These are phyloP conservation scores for Russula vinacea DNA, from an alignment of 768 basidiomycete genomes.

Conservation along the genomic window DNA sequence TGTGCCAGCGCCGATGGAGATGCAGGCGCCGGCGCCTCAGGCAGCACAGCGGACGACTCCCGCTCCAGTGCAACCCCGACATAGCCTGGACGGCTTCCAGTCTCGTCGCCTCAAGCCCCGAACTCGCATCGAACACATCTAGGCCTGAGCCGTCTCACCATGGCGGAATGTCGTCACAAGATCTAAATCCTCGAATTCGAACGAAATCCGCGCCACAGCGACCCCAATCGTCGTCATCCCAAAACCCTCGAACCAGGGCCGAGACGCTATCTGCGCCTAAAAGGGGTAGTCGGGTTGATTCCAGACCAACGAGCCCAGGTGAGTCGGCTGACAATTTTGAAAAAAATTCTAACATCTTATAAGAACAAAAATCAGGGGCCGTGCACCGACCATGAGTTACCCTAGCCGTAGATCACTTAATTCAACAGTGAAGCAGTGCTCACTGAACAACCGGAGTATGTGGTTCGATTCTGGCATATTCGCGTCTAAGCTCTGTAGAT, in stretches of 20 bases:
- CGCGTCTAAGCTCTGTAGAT: not conserved
- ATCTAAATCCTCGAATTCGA: too few species aligned
- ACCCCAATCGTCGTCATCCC: not conserved
- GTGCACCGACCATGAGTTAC: not conserved
- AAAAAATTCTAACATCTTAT: not conserved
- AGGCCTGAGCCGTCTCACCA: too few species aligned
- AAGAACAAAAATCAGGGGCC: not conserved
- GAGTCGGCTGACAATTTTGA: not conserved
- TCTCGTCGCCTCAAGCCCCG: not conserved
- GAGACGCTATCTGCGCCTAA: not conserved
- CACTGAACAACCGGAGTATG: not conserved
- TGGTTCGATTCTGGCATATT: not conserved
- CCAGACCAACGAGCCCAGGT: not conserved
- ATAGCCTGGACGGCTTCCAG: not conserved
- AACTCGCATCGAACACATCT: too few species aligned
- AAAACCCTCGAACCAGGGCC: not conserved
- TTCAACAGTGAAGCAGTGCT: not conserved
- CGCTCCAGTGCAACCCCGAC: too few species aligned
- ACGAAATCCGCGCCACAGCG: not conserved
- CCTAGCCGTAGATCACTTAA: constrained; percentile 1
- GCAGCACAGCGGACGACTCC: too few species aligned
- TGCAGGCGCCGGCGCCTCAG: too few species aligned
- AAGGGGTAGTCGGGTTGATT: not conserved
- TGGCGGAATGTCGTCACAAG: too few species aligned
- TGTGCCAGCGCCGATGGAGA: too few species aligned